These are phyloP conservation scores for Solanum tarapatanum DNA, from an alignment of 257 asterid genomes.

Conservation along the genomic window DNA sequence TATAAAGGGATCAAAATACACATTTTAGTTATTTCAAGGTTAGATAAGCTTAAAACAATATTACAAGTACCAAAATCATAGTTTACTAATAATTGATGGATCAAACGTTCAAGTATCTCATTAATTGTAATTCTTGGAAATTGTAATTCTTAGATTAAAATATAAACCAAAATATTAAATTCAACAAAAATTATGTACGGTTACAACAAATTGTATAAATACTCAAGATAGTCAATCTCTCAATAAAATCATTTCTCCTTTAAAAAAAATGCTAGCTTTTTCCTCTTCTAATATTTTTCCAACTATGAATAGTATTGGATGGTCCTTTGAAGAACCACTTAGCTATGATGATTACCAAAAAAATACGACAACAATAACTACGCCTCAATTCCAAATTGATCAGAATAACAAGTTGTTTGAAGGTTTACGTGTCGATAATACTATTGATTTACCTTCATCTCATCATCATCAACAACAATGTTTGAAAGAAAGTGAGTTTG, in stretches of 20 bases:
- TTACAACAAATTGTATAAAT: neutral
- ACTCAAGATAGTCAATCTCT: neutral
- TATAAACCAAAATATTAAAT: neutral
- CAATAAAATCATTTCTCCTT: neutral
- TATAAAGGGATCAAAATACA: neutral
- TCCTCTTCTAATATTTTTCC: neutral
- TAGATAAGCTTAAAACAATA: neutral
- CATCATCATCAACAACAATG: neutral
- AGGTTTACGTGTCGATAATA: neutral
- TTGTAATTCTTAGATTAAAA: neutral
- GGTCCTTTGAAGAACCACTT: neutral
- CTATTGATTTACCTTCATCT: neutral
- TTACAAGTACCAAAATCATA: neutral
- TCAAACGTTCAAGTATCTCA: neutral
- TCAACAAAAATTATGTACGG: neutral
- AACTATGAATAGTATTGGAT: neutral
- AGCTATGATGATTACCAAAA: neutral
- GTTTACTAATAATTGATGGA: neutral
- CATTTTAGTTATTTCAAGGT: neutral
- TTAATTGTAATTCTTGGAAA: neutral
- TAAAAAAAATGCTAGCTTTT: neutral
- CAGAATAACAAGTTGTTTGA: neutral
- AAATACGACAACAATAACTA: neutral
- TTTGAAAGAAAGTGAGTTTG: neutral
- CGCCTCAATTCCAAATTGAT: neutral